Percentiles rank a stretch among this genome's conserved stretches.
Evolutionary conservation across 495 filamentous ascomycete genomes (phyloP).

Genomic region (Penicillium alfredii): DNA sequence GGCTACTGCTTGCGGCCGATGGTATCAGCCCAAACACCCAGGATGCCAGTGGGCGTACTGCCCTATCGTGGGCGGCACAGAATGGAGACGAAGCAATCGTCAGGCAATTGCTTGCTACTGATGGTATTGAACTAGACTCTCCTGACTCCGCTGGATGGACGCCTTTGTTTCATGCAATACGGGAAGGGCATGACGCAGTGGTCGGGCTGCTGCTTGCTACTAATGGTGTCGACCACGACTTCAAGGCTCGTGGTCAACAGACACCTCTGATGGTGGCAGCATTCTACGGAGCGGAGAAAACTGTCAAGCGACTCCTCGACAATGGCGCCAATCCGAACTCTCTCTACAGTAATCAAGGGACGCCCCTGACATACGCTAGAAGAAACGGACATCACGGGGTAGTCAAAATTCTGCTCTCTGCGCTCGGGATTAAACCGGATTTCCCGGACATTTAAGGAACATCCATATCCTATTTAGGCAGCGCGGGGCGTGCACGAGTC

Average conservation of each 20-base stretch:
- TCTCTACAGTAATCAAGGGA: too few species aligned
- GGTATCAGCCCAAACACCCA: conserved; percentile 6
- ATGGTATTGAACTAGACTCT: neutral
- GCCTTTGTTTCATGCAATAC: neutral
- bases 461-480: too few species aligned
- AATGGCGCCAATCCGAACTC: too few species aligned
- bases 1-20: conserved; percentile 10
- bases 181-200: conserved; percentile 12
- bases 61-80: conserved; percentile 11
- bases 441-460: too few species aligned
- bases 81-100: neutral
- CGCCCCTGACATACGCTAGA: too few species aligned
- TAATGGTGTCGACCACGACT: conserved; percentile 7
- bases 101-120: neutral
- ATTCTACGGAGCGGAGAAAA: too few species aligned
- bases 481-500: too few species aligned
- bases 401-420: too few species aligned
- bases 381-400: too few species aligned
- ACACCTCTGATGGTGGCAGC: neutral
- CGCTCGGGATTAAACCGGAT: too few species aligned
- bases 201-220: conserved; percentile 15
- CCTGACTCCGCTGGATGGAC: neutral
- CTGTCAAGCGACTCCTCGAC: too few species aligned
- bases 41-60: conserved; percentile 16
- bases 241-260: neutral